These are phyloP conservation scores for Obba rivulosa DNA, from an alignment of 768 basidiomycete species.

Conservation along the genomic window DNA sequence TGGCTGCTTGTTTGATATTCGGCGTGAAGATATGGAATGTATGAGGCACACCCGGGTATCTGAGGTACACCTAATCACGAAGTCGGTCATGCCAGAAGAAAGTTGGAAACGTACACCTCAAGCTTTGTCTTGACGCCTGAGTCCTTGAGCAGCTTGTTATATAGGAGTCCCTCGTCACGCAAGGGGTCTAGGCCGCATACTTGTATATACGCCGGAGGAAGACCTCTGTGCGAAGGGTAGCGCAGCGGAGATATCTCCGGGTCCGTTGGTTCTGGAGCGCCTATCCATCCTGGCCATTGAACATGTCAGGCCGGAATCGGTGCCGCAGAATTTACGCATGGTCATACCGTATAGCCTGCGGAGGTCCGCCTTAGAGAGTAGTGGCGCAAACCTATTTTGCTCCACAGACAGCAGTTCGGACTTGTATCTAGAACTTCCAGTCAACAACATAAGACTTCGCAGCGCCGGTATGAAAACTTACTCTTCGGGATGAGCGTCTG, in stretches of 20 bases:
- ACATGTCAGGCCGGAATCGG: not conserved
- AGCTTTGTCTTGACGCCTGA: conserved; percentile 18
- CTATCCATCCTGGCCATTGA: not conserved
- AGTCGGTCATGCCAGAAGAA: not conserved
- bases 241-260: conserved; percentile 17
- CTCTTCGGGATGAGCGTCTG: conserved; percentile 15
- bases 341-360: not conserved
- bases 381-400: conserved; percentile 15
- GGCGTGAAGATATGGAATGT: conserved; percentile 15
- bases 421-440: conserved; percentile 10
- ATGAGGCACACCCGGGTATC: conserved; percentile 23
- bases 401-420: conserved; percentile 17
- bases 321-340: not conserved
- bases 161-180: conserved; percentile 25
- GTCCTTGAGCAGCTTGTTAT: conserved; percentile 19
- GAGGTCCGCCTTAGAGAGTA: conserved; percentile 6
- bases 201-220: conserved; percentile 22
- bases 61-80: not conserved
- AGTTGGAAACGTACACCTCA: conserved; percentile 12
- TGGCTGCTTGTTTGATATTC: conserved; percentile 5
- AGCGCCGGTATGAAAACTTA: too few relatives aligned
- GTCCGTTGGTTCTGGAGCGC: conserved; percentile 4
- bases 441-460: not conserved
- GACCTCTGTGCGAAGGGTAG: conserved; percentile 11
- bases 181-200: conserved; percentile 20